Evolutionary conservation across 331 rosid species (phyloP), one percentile per base, ranked within the genome.

Genomic region (Malus hybrid): DNA sequence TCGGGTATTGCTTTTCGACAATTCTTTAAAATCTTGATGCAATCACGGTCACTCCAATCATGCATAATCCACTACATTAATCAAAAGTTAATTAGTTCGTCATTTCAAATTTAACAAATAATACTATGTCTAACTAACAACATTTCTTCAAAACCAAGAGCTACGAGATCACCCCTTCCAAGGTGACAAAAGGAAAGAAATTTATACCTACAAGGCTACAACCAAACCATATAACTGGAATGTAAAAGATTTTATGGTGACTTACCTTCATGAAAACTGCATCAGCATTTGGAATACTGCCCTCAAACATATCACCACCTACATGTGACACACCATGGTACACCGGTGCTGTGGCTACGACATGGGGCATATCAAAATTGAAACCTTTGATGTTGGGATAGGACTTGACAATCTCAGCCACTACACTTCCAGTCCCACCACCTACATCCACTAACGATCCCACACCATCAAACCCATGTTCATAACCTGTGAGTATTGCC

Each of bases 301-400:
- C 29, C 12, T 81, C 68, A 32, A 88, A 83, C 88, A 85, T 85
- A 72, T 88, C 86, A 3, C 90, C 92, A 10, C 87, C 92, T 0
- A 83, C 69, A 57, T 88, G 85, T 12, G 80, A 65, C 67, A 85
- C 85, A 22, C 90, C 82, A 5, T 68, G 59, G 42, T 63, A 36
- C 9, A 1, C 9, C 5, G 87, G 86, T 4, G 90, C 86, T 0
- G 77, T 71, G 29, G 83, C 76, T 2, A 86, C 50, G 4, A 82
- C 90, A 56, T 82, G 85, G 0, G 90, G 87, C 18, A 76, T 29
- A 72, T 86, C 90, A 28, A 82, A 86, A 74, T 86, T 88, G 69
- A 85, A 77, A 1, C 88, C 86, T 20, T 66, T 75, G 59, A 88
- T 81, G 56, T 84, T 84, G 1, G 90, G 90, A 70, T 74, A 27